Base-by-base conservation (phyloP, 106 monocot species). In the Agapanthus africanus region DNA sequence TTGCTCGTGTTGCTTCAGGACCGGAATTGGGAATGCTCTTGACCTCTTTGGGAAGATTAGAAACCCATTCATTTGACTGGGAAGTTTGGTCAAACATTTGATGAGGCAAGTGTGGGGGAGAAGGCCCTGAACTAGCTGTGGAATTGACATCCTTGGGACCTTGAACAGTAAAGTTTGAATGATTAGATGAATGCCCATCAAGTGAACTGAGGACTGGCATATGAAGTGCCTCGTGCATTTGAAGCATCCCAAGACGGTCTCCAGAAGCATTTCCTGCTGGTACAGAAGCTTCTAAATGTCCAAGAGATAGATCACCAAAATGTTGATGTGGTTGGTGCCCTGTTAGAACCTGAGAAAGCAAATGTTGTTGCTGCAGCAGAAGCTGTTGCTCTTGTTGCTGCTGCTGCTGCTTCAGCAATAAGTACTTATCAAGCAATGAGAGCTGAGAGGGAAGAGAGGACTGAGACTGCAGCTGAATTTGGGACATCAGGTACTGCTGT, bases 331-430 rank as follows among this genome's bases (percentile, higher is more conserved):
- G 63, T 62, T 83, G 83, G 19, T 66, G 71, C 32, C 65, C 80
- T 39, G 86, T 78, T 62, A 83, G 31, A 21, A 88, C 78, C 16
- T 90, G 82, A 18, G 84, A 80, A 71, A 90, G 80, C 32, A 85
- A 57, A 2, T 87, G 86, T 28, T 86, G 86, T 8, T 68, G 68
- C 33, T 87, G 84, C 35, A 49, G 76, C 51, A 64, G 74, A 36
- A 72, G 46, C 18, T 71, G 63, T 34, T 61, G 50, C 66, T 79
- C 79, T 71, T 81, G 76, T 38, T 79, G 77, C 36, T 87, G 69
- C 67, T 81, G 86, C 77, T 86, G 87, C 71, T 94, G 83, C 73
- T 84, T 79, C 30, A 90, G 80, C 36, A 87, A 65, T 73, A 90
- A 67, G 14, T 85, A 40, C 38, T 87, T 87, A 46, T 87, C 84